Conservation (phyloP, 2,329 filamentous ascomycete genomes). For the Pseudogymnoascus sp. region DNA sequence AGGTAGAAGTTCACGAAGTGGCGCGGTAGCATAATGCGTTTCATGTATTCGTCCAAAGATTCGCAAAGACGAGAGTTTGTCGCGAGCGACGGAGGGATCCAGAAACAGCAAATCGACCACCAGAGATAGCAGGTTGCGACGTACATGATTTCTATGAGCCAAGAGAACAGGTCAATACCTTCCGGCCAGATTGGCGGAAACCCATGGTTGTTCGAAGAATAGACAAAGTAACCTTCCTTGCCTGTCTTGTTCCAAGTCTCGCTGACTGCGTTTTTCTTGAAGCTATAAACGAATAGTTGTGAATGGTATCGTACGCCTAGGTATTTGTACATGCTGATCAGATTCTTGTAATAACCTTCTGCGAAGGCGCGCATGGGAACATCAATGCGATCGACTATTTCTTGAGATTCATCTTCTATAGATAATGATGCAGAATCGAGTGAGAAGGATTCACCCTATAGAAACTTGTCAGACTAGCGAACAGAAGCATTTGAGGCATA, state of each 20-base stretch:
- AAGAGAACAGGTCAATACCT: slow-evolving; percentile 29
- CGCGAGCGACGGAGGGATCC: slow-evolving; percentile 32
- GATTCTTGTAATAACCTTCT: slow-evolving; percentile 47
- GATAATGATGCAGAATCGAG: slow-evolving; percentile 39
- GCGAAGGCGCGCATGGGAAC: slow-evolving; percentile 46
- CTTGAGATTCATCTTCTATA: slow-evolving; percentile 22
- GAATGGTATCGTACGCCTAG: slow-evolving; percentile 43
- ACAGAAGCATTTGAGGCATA: not conserved
- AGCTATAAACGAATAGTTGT: slow-evolving; percentile 47
- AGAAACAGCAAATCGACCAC: slow-evolving; percentile 47
- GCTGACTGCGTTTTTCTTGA: slow-evolving; percentile 28
- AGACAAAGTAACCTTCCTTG: slow-evolving; percentile 39
- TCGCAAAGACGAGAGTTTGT: slow-evolving; percentile 29
- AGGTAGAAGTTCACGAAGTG: slow-evolving; percentile 44
- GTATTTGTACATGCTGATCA: slow-evolving; percentile 49
- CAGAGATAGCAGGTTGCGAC: slow-evolving; percentile 44
- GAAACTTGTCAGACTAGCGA: not conserved
- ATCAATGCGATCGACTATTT: slow-evolving; percentile 33
- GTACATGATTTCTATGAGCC: slow-evolving; percentile 39
- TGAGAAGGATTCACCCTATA: slow-evolving; percentile 37
- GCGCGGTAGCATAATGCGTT: slow-evolving; percentile 42
- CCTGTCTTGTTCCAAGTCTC: slow-evolving; percentile 13
- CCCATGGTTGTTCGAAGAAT: slow-evolving; percentile 48
- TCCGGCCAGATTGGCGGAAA: slow-evolving; percentile 37
- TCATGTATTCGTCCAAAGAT: slow-evolving; percentile 41